These are phyloP conservation scores for Penicillium subrubescens DNA, from an alignment of 495 filamentous ascomycete species.

Conservation along the genomic window DNA sequence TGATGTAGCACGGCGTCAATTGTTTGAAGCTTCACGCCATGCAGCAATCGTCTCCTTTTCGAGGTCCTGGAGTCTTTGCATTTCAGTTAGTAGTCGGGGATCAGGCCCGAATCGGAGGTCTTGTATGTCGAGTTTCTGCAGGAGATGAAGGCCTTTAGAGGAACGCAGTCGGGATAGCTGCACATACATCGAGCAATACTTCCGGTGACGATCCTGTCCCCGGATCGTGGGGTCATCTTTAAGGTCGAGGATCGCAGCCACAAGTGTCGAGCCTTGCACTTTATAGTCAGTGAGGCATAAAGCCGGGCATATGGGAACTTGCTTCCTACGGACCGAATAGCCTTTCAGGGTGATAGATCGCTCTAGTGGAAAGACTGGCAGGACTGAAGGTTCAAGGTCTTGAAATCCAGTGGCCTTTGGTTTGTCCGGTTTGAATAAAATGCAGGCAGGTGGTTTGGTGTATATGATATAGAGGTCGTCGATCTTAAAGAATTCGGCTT, in stretches of 20 bases:
- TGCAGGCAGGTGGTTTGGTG: no score
- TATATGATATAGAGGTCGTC: no score
- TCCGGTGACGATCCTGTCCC: not conserved
- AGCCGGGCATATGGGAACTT: not conserved
- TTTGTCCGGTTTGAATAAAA: no score
- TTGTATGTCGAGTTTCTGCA: not conserved
- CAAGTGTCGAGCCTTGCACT: not conserved
- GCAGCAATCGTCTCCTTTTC: no score
- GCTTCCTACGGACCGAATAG: not conserved
- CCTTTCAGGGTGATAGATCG: not conserved
- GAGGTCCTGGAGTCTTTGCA: not conserved
- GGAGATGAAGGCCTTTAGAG: not conserved
- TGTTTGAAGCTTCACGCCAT: no score
- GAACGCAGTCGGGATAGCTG: not conserved
- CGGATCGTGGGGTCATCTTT: not conserved
- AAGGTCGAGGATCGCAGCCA: not conserved
- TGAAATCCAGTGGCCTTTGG: no score
- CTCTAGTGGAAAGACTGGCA: not conserved
- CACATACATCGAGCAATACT: not conserved
- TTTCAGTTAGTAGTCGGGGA: not conserved
- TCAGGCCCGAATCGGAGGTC: not conserved
- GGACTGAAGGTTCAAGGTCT: no score
- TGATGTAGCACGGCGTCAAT: no score
- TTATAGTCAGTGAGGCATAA: not conserved
- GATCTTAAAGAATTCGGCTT: no score